Base-by-base conservation (phyloP, 2,329 filamentous ascomycete genomes). In the Biscogniauxia marginata region DNA sequence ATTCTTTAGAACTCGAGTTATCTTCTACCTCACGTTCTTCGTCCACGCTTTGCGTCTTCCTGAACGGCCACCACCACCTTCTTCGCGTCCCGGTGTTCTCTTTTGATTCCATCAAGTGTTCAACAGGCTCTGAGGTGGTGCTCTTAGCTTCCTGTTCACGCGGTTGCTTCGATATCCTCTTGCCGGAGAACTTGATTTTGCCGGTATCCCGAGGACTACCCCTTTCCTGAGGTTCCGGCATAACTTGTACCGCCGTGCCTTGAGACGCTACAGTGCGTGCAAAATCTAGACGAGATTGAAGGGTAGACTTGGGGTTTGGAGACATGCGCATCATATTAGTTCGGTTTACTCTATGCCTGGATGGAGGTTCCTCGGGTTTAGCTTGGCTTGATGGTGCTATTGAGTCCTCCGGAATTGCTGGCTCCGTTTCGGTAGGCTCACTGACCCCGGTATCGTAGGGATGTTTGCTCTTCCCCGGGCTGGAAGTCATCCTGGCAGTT, bases 371-470 rank as follows among this genome's bases (percentile, higher is more conserved):
- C n/a, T 7, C n/a, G 7, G 4, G 43, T 21, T 45, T 7, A 18
- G n/a, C 3, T 21, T 45, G 43, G 25, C 8, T 30, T 30, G 25
- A 11, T 30, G 25, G 25, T 30, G 13, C 13, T 3, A 7, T 11
- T 11, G 8, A 11, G 8, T 30, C 25, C 13, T 30, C 25, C 6
- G 8, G 3, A 11, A 8, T 9, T 49, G 25, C 39, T 3, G 19
- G 34, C 3, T 25, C 22, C 34, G 16, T 30, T 46, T 22, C n/a
- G n/a, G 13, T 49, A 44, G 49, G 49, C 5, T 52, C 30, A 24
- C 54, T 55, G 30, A 66, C 30, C 0, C 61, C 67, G 4, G 67
- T 70, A 44, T 71, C 67, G 48, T 71, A 71, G 0, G 69, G 69
- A 24, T 71, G 65, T 11, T 62, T 70, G 55, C 68, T 70, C 49